Evolutionary conservation across 257 asterid species (phyloP).

Genomic region (Fraxinus cuspidata): DNA sequence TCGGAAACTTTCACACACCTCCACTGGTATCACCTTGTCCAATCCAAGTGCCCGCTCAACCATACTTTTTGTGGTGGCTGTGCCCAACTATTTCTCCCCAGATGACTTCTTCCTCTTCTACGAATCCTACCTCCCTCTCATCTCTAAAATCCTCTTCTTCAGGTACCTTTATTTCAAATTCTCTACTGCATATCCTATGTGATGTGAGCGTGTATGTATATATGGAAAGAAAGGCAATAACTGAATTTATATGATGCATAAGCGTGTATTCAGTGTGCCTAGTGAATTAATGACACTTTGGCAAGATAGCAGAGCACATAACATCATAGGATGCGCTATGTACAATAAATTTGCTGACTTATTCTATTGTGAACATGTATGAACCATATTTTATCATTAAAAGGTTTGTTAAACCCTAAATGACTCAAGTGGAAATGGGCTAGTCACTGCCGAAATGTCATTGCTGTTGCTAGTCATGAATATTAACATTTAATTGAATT

Average conservation of each 20-base stretch:
- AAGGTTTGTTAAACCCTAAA: neutral
- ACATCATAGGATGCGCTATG: neutral
- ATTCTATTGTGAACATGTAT: neutral
- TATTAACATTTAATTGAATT: neutral
- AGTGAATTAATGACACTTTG: neutral
- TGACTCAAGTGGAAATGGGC: neutral
- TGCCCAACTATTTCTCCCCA: constrained; percentile 67
- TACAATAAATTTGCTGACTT: no score
- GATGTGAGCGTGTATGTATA: neutral
- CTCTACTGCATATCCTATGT: neutral
- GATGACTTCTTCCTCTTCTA: constrained; percentile 82
- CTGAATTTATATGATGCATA: neutral
- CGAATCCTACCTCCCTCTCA: constrained; percentile 53
- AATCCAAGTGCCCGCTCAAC: constrained; percentile 55
- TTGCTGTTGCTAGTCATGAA: neutral
- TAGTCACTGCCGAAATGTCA: neutral
- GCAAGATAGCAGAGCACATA: neutral
- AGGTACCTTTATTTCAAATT: constrained; percentile 36
- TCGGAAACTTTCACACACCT: constrained; percentile 62
- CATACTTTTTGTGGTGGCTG: constrained; percentile 72
- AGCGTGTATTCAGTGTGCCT: neutral
- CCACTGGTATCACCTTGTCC: constrained; percentile 45
- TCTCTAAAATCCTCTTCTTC: constrained; percentile 61
- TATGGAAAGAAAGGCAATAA: neutral
- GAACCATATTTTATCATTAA: neutral